Conservation (phyloP, 306 rosid genomes). For the Glycine tomentella region DNA sequence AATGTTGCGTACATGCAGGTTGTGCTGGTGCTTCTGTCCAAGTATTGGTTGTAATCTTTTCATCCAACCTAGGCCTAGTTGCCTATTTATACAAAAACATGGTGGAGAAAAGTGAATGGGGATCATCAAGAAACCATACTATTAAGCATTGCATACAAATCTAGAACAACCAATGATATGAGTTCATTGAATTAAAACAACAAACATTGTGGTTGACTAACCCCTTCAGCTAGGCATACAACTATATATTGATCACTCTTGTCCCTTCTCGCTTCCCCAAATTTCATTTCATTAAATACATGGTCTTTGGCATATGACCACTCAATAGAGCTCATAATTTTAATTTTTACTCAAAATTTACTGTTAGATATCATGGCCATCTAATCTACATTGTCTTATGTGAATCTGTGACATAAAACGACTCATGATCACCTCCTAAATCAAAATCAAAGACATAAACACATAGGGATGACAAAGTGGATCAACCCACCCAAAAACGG, state of each 20-base stretch:
- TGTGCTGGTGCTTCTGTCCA: constrained; percentile 90
- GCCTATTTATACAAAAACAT: constrained; percentile 59
- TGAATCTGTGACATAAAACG: background rate
- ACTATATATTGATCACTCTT: background rate
- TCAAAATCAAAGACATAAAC: background rate
- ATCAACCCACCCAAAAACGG: too few species aligned
- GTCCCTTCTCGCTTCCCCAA: background rate
- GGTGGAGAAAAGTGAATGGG: constrained; percentile 14
- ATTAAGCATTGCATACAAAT: constrained; percentile 8
- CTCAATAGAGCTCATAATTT: constrained; percentile 2
- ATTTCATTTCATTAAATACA: constrained; percentile 24
- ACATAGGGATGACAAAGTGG: too few species aligned
- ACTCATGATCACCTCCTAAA: background rate
- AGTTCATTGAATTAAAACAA: too few species aligned
- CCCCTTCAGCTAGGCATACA: background rate
- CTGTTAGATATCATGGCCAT: constrained; percentile 1
- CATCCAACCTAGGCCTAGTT: constrained; percentile 96
- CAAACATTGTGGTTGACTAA: too few species aligned
- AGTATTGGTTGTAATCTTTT: constrained; percentile 90
- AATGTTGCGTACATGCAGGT: constrained; percentile 73
- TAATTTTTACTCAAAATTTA: background rate
- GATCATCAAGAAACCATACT: constrained; percentile 28
- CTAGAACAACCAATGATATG: background rate
- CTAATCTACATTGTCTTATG: background rate
- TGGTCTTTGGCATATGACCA: background rate